phyloP scores from a whole-genome alignment of 192 early-diverging fungal species.

The Umbelopsis ramanniana region DNA sequence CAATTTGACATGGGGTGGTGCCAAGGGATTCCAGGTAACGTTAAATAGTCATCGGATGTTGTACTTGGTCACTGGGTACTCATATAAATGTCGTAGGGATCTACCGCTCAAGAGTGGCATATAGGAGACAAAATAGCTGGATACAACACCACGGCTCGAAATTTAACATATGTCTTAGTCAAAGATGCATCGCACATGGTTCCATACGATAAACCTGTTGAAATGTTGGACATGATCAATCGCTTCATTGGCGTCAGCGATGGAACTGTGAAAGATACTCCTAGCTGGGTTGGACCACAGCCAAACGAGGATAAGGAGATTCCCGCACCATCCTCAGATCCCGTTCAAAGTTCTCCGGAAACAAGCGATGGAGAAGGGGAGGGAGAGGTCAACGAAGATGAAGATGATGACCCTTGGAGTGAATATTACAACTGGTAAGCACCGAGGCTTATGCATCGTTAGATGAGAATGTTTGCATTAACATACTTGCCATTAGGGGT shows the following conservation, averaged over 20 bases:
- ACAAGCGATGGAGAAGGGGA: constrained; percentile 33
- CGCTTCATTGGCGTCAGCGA: constrained; percentile 68
- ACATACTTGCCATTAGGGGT: constrained; percentile 8
- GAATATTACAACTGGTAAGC: constrained; percentile 27
- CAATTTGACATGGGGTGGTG: constrained; percentile 68
- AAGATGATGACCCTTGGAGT: constrained; percentile 22
- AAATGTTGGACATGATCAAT: constrained; percentile 86
- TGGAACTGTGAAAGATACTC: constrained; percentile 21
- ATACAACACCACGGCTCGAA: constrained; percentile 48
- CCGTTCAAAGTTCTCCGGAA: constrained; percentile 14
- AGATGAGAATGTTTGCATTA: background rate
- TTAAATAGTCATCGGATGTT: background rate
- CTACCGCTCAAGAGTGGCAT: constrained; percentile 50
- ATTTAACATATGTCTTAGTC: constrained; percentile 82
- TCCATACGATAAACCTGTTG: constrained; percentile 86
- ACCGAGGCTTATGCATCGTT: background rate
- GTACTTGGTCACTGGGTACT: background rate
- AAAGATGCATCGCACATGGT: constrained; percentile 90
- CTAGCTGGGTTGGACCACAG: constrained; percentile 31
- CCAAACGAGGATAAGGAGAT: background rate
- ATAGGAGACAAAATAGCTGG: constrained; percentile 49
- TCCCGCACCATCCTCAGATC: constrained; percentile 20
- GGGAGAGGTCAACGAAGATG: background rate
- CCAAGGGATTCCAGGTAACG: constrained; percentile 60
- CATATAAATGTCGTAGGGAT: constrained; percentile 33